Evolutionary conservation across 2,329 filamentous ascomycete species (phyloP).

Genomic region (Trichoderma simmonsii): DNA sequence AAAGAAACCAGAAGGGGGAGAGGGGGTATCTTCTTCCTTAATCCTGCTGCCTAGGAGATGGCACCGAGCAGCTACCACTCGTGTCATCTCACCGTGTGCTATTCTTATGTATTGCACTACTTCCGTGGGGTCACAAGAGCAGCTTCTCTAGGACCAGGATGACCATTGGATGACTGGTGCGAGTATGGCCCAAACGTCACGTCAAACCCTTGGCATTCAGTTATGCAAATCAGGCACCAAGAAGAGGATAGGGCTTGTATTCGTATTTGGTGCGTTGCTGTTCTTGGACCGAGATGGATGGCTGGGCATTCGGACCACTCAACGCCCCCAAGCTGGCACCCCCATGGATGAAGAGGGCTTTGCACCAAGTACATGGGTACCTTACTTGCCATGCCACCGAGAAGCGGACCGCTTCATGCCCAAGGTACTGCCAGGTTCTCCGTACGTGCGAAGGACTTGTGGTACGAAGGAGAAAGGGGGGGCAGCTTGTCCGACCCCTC

Average conservation of each 20-base stretch:
- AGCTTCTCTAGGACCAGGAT: neutral
- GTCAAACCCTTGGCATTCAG: neutral
- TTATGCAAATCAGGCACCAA: conserved; percentile 13
- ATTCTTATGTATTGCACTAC: neutral
- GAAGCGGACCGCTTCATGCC: neutral
- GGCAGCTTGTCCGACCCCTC: neutral
- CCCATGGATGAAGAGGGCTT: neutral
- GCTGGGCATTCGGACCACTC: conserved; percentile 1
- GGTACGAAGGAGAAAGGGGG: conserved; percentile 2
- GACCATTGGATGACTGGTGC: neutral
- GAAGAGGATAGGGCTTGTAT: neutral
- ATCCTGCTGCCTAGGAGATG: conserved; percentile 11
- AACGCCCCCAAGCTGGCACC: neutral
- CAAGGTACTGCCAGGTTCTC: neutral
- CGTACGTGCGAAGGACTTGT: neutral
- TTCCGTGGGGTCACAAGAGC: neutral
- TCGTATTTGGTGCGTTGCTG: conserved; percentile 15
- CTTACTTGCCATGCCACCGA: neutral
- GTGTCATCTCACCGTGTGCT: neutral
- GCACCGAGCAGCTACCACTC: neutral
- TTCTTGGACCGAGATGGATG: conserved; percentile 13
- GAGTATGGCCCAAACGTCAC: neutral
- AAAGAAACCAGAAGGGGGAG: neutral
- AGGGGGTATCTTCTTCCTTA: neutral
- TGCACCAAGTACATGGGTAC: neutral